A percentile compares a stretch with the other conserved stretches of the same genome.
Conservation (phyloP, 75 land plant species). For the Cryptomeria japonica region DNA sequence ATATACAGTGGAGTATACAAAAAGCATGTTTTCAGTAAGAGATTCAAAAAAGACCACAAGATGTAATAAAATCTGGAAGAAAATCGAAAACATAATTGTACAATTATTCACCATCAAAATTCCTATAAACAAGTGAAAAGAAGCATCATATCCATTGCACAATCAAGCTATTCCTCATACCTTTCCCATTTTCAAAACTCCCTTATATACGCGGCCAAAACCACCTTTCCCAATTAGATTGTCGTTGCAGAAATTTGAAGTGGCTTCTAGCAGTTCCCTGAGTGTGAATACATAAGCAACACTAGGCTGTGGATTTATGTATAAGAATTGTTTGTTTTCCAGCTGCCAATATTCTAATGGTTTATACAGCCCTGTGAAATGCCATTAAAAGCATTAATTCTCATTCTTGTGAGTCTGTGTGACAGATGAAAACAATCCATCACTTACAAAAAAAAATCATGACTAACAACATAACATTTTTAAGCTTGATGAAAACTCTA, state of each 20-base stretch:
- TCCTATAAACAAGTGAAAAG: background rate
- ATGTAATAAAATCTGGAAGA: background rate
- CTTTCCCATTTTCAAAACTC: constrained; percentile 76
- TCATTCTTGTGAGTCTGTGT: background rate
- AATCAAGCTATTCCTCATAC: constrained; percentile 20
- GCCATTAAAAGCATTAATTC: background rate
- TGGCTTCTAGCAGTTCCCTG: constrained; percentile 90
- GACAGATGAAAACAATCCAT: background rate
- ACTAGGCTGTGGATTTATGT: constrained; percentile 38
- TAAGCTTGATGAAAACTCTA: background rate
- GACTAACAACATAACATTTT: background rate
- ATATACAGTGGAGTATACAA: background rate
- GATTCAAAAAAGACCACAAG: background rate
- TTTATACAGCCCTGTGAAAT: constrained; percentile 58
- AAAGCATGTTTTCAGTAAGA: background rate
- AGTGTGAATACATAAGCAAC: constrained; percentile 73
- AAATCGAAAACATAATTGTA: background rate
- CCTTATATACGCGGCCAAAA: constrained; percentile 86
- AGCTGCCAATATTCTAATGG: constrained; percentile 60
- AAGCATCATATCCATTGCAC: background rate
- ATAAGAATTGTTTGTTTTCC: constrained; percentile 20
- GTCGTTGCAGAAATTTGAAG: constrained; percentile 61
- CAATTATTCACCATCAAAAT: background rate
- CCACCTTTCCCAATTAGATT: constrained; percentile 91
- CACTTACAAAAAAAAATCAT: background rate